Percentiles rank a stretch among this genome's conserved stretches.
Conservation (phyloP, 2,329 filamentous ascomycete species). For the Cercospora citrullina region DNA sequence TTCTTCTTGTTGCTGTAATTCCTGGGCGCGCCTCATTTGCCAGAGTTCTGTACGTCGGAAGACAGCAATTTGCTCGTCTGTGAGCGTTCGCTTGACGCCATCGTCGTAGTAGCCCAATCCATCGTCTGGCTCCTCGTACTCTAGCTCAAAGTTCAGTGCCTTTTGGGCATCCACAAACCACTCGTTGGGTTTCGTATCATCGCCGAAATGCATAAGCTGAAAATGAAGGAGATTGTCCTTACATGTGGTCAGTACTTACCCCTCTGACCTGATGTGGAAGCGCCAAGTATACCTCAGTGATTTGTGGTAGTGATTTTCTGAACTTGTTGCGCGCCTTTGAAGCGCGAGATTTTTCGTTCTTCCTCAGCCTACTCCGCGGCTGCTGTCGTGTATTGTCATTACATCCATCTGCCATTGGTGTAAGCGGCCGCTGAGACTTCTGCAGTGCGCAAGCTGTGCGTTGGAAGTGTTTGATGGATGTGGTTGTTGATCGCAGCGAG, state of each 20-base stretch:
- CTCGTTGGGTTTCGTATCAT: constrained; percentile 39
- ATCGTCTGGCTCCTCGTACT: constrained; percentile 51
- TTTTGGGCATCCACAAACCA: constrained; percentile 36
- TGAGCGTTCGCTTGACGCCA: constrained; percentile 83
- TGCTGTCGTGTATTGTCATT: background rate
- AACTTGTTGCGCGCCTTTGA: constrained; percentile 22
- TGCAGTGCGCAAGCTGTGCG: background rate
- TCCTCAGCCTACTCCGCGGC: constrained; percentile 10
- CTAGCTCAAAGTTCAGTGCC: constrained; percentile 30
- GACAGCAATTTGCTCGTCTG: constrained; percentile 85
- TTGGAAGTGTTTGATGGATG: background rate
- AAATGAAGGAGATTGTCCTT: constrained; percentile 49
- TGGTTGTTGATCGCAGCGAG: background rate
- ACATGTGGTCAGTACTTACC: constrained; percentile 38
- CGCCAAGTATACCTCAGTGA: constrained; percentile 36
- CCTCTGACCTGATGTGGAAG: background rate
- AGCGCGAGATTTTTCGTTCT: constrained; percentile 13
- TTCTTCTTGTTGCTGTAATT: constrained; percentile 22
- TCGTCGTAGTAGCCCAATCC: constrained; percentile 82
- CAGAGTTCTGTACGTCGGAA: constrained; percentile 89
- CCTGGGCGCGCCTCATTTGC: constrained; percentile 58
- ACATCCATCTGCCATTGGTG: background rate
- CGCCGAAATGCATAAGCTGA: constrained; percentile 47
- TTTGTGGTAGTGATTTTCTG: constrained; percentile 24
- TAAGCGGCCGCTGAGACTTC: background rate